Percentiles rank a stretch among this genome's conserved stretches.
These are phyloP conservation scores for Tilletia caries DNA, from an alignment of 1,284 basidiomycete species.

Conservation along the genomic window DNA sequence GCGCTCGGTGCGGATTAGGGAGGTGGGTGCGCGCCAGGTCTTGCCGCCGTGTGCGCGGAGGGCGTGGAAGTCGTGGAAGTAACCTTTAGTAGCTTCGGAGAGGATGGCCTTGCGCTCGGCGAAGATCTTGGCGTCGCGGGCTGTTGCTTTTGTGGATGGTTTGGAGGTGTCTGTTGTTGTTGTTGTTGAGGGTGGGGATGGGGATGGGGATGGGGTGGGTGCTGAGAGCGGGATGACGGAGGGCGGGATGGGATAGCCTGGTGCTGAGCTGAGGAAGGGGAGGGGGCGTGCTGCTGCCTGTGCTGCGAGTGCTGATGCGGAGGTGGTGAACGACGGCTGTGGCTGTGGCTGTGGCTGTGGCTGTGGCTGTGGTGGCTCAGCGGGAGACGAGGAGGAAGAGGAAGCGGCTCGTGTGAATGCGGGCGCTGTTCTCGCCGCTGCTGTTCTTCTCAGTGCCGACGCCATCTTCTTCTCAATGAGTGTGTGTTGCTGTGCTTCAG, in stretches of 20 bases:
- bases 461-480: too few relatives aligned
- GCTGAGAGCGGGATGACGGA: neutral
- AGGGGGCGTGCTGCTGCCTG: constrained; percentile 53
- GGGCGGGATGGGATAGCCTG: constrained; percentile 65
- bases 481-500: neutral
- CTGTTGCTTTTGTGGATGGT: neutral
- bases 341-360: neutral
- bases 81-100: constrained; percentile 79
- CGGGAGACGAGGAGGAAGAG: neutral
- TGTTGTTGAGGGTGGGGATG: neutral
- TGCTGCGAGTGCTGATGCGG: constrained; percentile 21
- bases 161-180: neutral
- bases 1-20: constrained; percentile 64
- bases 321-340: constrained; percentile 12
- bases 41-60: constrained; percentile 83
- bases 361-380: neutral
- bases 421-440: neutral
- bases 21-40: constrained; percentile 86
- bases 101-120: constrained; percentile 60
- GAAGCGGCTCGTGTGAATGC: neutral
- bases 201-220: neutral
- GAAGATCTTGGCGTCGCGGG: neutral
- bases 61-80: constrained; percentile 83
- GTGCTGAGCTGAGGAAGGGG: constrained; percentile 66
- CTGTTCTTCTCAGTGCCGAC: neutral